Conservation (phyloP, 148 eudicot species). For the Camellia granthamiana region DNA sequence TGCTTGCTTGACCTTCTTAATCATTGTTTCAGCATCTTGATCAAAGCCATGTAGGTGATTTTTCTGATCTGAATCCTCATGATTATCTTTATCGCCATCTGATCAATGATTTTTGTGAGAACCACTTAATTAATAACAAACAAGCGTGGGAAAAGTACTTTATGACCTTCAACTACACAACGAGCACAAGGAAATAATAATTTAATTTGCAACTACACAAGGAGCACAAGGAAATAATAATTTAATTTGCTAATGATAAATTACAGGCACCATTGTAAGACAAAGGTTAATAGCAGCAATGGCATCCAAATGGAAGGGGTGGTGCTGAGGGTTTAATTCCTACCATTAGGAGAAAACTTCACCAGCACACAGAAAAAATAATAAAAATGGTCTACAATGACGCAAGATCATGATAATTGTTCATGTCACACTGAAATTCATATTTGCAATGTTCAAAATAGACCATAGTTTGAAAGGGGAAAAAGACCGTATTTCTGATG, state of each 20-base stretch:
- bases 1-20: constrained; percentile 87
- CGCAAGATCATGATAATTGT: background rate
- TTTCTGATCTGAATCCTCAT: constrained; percentile 51
- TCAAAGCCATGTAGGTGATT: constrained; percentile 69
- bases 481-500: background rate
- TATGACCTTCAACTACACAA: constrained; percentile 7
- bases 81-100: constrained; percentile 58
- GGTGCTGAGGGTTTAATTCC: background rate
- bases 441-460: background rate
- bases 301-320: constrained; percentile 9
- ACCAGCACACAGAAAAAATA: background rate
- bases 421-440: background rate
- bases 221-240: background rate
- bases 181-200: background rate
- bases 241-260: background rate
- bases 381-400: background rate
- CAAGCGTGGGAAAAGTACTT: background rate
- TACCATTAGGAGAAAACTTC: background rate
- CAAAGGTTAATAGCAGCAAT: background rate
- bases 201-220: background rate
- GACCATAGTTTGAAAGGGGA: background rate
- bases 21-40: constrained; percentile 74
- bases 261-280: background rate
- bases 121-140: background rate
- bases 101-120: constrained; percentile 26